Conservation (phyloP, 2,329 filamentous ascomycete genomes). For the Sclerotinia spermophila region DNA sequence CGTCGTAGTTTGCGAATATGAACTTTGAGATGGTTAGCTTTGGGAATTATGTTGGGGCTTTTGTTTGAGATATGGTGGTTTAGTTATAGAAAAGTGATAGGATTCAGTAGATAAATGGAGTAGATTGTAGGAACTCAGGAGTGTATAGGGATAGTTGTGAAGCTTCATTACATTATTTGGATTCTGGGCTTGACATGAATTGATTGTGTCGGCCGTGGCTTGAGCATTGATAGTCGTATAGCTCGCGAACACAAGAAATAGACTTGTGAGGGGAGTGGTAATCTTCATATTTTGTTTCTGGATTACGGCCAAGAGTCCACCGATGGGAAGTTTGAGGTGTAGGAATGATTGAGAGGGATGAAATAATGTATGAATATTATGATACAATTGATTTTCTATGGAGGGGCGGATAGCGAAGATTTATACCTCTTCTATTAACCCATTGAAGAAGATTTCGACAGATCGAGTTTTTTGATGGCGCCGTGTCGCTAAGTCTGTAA, state of each 20-base stretch:
- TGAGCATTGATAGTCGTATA: neutral
- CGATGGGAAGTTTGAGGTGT: neutral
- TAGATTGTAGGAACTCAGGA: too few relatives aligned
- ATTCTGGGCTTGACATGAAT: neutral
- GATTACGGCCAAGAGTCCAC: rapidly evolving
- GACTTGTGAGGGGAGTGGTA: neutral
- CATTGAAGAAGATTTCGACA: neutral
- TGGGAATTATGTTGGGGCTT: neutral
- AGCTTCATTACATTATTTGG: neutral
- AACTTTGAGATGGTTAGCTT: neutral
- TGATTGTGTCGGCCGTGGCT: neutral
- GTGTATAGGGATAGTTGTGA: neutral
- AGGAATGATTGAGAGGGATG: too few relatives aligned
- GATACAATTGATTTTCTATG: too few relatives aligned
- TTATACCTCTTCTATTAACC: neutral
- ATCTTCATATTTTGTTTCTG: neutral
- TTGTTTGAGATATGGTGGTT: neutral
- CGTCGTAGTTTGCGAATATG: neutral
- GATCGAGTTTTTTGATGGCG: neutral
- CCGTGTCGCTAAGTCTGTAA: too few relatives aligned
- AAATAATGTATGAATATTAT: neutral
- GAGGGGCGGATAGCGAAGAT: neutral
- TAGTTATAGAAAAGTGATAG: too few relatives aligned
- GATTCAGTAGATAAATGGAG: neutral
- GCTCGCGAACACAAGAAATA: neutral